A percentile compares a stretch with the other conserved stretches of the same genome.
These are phyloP conservation scores for Phytophthora melonis DNA, from an alignment of 352 stramenopile genomes.

Conservation along the genomic window DNA sequence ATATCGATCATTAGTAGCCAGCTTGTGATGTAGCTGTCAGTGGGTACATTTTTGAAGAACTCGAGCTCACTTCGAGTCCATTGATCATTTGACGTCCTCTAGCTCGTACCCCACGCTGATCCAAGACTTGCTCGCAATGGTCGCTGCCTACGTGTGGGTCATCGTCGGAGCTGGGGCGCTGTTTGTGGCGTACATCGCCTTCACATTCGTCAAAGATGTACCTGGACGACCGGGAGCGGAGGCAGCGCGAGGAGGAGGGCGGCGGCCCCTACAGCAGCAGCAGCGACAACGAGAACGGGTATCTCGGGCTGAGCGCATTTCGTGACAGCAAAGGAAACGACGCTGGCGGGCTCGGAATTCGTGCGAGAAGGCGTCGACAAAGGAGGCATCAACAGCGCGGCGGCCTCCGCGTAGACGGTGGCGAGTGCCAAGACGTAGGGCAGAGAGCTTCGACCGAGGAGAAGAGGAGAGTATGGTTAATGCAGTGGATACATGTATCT, in stretches of 20 bases:
- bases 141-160: constrained; percentile 32
- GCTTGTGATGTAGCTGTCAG: background rate
- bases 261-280: constrained; percentile 33
- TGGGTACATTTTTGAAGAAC: constrained; percentile 21
- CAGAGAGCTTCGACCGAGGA: too few species aligned
- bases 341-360: constrained; percentile 29
- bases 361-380: constrained; percentile 25
- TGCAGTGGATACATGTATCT: background rate
- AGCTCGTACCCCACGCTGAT: background rate
- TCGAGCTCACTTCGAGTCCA: background rate
- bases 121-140: constrained; percentile 17
- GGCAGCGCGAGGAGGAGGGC: constrained; percentile 22
- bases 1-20: background rate
- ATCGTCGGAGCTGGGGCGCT: constrained; percentile 5
- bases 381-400: constrained; percentile 20
- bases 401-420: constrained; percentile 5
- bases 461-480: background rate
- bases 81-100: constrained; percentile 20
- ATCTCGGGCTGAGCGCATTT: constrained; percentile 25
- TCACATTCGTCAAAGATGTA: constrained; percentile 36
- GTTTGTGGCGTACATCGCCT: constrained; percentile 26
- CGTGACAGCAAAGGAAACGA: constrained; percentile 36
- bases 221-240: constrained; percentile 31
- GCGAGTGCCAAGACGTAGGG: too few species aligned
- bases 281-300: constrained; percentile 38